Conservation (phyloP, 257 asterid genomes). For the Linderniella brevidens region DNA sequence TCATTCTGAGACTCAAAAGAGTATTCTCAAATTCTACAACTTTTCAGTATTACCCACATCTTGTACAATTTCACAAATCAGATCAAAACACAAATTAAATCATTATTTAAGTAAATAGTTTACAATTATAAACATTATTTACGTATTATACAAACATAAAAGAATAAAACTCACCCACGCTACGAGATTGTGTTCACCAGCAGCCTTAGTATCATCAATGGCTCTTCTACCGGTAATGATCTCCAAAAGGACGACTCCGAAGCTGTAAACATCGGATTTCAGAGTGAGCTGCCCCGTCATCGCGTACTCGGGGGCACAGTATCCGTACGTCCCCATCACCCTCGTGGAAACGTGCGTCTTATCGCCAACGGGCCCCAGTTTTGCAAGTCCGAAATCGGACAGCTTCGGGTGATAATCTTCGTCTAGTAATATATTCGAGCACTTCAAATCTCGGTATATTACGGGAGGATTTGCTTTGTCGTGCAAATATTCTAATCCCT, state of each 20-base stretch:
- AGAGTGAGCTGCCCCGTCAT: slow-evolving; percentile 10
- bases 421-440: slow-evolving; percentile 47
- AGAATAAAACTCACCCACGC: slow-evolving; percentile 30
- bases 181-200: slow-evolving; percentile 50
- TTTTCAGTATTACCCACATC: too few species aligned
- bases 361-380: slow-evolving; percentile 52
- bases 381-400: slow-evolving; percentile 62
- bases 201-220: slow-evolving; percentile 35
- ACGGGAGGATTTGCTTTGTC: slow-evolving; percentile 60
- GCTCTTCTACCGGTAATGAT: slow-evolving; percentile 61
- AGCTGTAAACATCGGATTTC: slow-evolving; percentile 55
- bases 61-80: too few species aligned
- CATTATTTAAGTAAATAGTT: too few species aligned
- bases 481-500: slow-evolving; percentile 56
- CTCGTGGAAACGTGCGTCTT: slow-evolving; percentile 45
- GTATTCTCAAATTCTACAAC: too few species aligned
- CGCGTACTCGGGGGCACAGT: slow-evolving; percentile 67
- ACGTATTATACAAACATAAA: too few species aligned
- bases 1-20: too few species aligned
- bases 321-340: slow-evolving; percentile 59
- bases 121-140: too few species aligned
- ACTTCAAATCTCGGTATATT: slow-evolving; percentile 48
- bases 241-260: slow-evolving; percentile 64
- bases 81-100: too few species aligned
- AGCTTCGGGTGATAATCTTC: slow-evolving; percentile 38